These are phyloP conservation scores for Penicillium frequentans DNA, from an alignment of 2,329 filamentous ascomycete genomes.

Conservation along the genomic window DNA sequence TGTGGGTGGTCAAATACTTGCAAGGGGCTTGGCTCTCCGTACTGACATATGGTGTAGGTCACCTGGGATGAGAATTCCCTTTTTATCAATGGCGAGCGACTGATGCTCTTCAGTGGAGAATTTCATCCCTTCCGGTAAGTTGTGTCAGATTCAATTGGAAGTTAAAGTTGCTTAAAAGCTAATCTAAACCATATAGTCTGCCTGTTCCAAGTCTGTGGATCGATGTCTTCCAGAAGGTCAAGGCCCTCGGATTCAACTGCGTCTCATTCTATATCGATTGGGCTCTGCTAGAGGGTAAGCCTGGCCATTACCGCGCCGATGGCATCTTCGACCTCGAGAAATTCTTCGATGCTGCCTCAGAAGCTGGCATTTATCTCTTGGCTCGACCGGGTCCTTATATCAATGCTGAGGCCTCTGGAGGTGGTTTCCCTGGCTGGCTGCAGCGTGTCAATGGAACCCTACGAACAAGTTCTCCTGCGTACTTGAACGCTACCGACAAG, in stretches of 20 bases:
- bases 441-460: slow-evolving; percentile 65
- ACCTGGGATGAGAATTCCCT: slow-evolving; percentile 74
- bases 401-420: slow-evolving; percentile 74
- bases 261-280: slow-evolving; percentile 80
- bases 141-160: neutral
- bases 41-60: slow-evolving; percentile 40
- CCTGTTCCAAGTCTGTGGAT: slow-evolving; percentile 64
- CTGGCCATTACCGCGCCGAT: slow-evolving; percentile 66
- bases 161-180: neutral
- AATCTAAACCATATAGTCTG: slow-evolving; percentile 39
- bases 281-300: slow-evolving; percentile 73
- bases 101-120: slow-evolving; percentile 72
- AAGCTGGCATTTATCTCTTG: slow-evolving; percentile 75
- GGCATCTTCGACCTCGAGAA: slow-evolving; percentile 71
- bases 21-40: neutral
- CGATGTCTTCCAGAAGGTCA: slow-evolving; percentile 80
- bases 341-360: slow-evolving; percentile 72
- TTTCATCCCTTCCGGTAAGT: slow-evolving; percentile 65
- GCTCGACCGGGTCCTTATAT: slow-evolving; percentile 73
- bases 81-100: slow-evolving; percentile 66
- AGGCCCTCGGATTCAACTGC: slow-evolving; percentile 74
- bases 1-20: slow-evolving; percentile 39
- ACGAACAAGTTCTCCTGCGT: slow-evolving; percentile 63
- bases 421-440: slow-evolving; percentile 80
- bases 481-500: slow-evolving; percentile 66